A percentile compares a stretch with the other conserved stretches of the same genome.
Conservation (phyloP, 768 basidiomycete species). For the Russula earlei region DNA sequence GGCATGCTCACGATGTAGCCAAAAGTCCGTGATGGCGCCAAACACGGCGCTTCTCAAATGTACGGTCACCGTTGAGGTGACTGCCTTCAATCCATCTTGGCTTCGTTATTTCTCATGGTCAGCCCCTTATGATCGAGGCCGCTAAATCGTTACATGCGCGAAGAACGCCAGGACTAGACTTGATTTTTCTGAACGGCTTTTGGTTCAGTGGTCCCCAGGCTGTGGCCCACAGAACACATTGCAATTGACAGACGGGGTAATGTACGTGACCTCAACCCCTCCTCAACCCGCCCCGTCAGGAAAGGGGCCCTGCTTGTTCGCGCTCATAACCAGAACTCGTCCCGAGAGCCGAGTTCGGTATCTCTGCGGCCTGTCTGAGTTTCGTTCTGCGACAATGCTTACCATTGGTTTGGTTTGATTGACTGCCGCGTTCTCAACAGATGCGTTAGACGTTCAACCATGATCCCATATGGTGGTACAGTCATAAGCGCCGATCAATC, state of each 20-base stretch:
- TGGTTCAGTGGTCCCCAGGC: background rate
- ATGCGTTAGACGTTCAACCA: background rate
- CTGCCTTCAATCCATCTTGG: background rate
- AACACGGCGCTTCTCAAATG: background rate
- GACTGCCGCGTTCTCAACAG: background rate
- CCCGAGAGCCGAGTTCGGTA: background rate
- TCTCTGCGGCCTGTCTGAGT: background rate
- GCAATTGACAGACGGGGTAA: background rate
- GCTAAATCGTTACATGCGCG: background rate
- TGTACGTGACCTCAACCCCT: slow-evolving; percentile 2
- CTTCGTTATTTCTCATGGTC: background rate
- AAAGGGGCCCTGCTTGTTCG: background rate
- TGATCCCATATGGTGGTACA: background rate
- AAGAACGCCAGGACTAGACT: background rate
- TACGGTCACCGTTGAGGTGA: background rate
- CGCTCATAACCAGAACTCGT: slow-evolving; percentile 1
- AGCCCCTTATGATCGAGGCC: background rate
- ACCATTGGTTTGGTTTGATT: background rate
- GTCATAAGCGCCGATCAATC: background rate
- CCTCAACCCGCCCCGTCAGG: background rate
- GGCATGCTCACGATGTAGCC: background rate
- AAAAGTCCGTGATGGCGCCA: slow-evolving; percentile 5
- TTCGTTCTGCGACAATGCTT: background rate
- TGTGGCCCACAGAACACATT: background rate
- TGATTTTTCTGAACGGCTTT: background rate